Base-by-base conservation (phyloP, 1,139 yeast genomes). In the Lodderomyces theae region DNA sequence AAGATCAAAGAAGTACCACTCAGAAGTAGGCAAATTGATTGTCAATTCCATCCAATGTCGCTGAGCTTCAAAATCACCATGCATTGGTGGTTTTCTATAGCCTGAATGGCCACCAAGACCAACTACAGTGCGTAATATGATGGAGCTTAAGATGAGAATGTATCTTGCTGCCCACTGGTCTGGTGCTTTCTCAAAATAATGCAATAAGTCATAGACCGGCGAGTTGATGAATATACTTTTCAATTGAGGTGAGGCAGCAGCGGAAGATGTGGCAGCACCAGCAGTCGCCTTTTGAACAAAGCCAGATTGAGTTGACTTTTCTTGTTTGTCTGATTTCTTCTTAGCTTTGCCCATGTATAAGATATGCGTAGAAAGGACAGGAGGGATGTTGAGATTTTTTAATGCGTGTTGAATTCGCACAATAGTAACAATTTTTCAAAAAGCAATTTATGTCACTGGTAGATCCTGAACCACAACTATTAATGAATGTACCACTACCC, bases 31-130 rank as follows among this genome's bases (percentile, higher is more conserved):
- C 40, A 90, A 60, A 50, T 82, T 79, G 34, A 73, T 79, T 0
- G 98, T 90, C 43, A 92, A 69, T 60, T 94, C 98, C 79, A 92
- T 77, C 98, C 98, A 92, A 59, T 92, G 98, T 50, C 98, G 74
- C 60, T 94, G 98, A 0, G 98, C 97, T 61, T 94, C 99, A 57
- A 92, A 92, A 59, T 92, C 98, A 3, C 98, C 98, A 66, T 71
- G 81, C 77, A 87, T 77, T 6, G 97, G 97, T 11, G 83, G 79
- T 3, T 70, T 66, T 8, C 69, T 65, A 49, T 63, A 60, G 0
- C 95, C 98, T 38, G 95, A 88, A 57, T 80, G 90, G 3, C 90
- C 77, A 0, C 97, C 98, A 35, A 90, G 68, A 0, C 97, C 96
- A 13, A 92, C 83, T 1, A 95, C 96, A 38, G 88, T 76, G 50